Conservation (phyloP, 345 rosid species). For the Arabidopsis suecica region DNA sequence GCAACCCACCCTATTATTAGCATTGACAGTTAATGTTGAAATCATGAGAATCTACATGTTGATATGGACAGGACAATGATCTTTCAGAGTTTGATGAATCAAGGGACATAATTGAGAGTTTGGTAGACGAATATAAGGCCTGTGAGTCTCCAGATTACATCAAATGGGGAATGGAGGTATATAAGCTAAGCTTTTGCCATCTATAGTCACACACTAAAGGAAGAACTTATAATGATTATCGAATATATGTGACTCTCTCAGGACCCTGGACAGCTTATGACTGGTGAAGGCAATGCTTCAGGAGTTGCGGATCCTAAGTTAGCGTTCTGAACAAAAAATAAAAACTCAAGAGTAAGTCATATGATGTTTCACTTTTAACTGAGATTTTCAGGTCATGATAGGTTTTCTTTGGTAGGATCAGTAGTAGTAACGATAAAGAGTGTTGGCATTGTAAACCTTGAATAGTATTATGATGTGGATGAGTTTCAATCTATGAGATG, state of each 20-base stretch:
- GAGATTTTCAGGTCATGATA: neutral
- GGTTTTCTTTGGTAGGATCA: neutral
- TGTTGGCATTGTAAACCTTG: neutral
- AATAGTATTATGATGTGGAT: neutral
- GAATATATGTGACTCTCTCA: neutral
- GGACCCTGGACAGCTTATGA: conserved; percentile 4
- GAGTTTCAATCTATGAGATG: neutral
- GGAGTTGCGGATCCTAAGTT: conserved; percentile 1
- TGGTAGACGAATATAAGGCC: conserved; percentile 92
- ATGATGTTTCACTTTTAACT: neutral
- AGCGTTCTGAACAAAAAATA: neutral
- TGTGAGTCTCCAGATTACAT: conserved; percentile 93
- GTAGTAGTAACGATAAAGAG: neutral
- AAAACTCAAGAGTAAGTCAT: neutral
- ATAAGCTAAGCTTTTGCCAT: neutral
- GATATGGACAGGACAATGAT: conserved; percentile 78
- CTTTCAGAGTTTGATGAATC: conserved; percentile 98
- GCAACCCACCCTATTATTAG: conserved; percentile 1
- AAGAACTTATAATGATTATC: neutral
- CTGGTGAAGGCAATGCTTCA: conserved; percentile 1
- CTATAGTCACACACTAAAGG: neutral
- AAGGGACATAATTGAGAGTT: conserved; percentile 84
- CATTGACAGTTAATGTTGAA: neutral
- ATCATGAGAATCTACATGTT: conserved; percentile 12
- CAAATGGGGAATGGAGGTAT: conserved; percentile 79